Conservation (phyloP, 345 rosid genomes). For the Abelmoschus esculentus region DNA sequence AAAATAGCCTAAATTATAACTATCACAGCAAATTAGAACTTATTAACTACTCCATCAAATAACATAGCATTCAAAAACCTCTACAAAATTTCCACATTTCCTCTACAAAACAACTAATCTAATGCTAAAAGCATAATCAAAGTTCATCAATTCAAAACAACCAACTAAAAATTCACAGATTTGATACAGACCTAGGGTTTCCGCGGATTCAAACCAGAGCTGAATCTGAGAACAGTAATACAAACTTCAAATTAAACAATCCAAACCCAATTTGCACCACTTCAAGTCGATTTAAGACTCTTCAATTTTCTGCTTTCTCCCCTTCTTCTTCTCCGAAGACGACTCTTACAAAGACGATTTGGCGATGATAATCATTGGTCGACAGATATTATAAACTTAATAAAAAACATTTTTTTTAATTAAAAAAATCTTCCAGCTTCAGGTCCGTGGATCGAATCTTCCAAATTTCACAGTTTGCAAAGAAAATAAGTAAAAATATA, state of each 20-base stretch:
- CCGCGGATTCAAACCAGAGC: constrained; percentile 1
- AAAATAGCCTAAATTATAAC: background rate
- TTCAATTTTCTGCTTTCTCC: background rate
- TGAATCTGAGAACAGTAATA: constrained; percentile 5
- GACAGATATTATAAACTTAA: constrained; percentile 1
- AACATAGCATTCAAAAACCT: background rate
- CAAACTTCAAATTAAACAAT: background rate
- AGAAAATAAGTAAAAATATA: background rate
- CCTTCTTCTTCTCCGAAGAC: background rate
- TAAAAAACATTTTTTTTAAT: background rate
- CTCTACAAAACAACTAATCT: background rate
- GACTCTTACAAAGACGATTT: constrained; percentile 14
- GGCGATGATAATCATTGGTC: constrained; percentile 14
- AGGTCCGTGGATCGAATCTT: constrained; percentile 21
- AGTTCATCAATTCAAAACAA: background rate
- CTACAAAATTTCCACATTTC: background rate
- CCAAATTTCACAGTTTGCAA: constrained; percentile 20
- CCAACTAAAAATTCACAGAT: background rate
- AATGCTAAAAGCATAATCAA: background rate
- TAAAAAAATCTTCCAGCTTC: constrained; percentile 3
- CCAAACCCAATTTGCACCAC: background rate
- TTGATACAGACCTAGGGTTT: constrained; percentile 23
- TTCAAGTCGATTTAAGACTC: background rate
- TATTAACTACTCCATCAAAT: background rate
- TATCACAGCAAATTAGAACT: background rate